Evolutionary conservation across 805 yeast genomes (phyloP).

Genomic region (Cyberlindnera xishuangbannaensis): DNA sequence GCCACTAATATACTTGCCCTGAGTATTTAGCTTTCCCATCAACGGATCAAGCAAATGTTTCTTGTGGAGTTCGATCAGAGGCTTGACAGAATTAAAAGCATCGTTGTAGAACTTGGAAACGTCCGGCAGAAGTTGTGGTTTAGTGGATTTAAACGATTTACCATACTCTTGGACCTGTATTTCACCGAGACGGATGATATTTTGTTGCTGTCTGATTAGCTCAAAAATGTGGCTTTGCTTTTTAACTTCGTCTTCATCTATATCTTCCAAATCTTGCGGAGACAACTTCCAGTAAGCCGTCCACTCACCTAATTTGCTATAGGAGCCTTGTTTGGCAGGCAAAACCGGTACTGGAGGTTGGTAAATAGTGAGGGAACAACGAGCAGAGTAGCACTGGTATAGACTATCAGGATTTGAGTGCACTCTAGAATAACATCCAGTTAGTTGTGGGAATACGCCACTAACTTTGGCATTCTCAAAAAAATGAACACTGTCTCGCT

Average conservation of each 20-base stretch:
- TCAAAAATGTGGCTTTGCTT: conserved; percentile 75
- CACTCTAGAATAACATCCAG: conserved; percentile 40
- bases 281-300: conserved; percentile 60
- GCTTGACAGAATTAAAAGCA: conserved; percentile 52
- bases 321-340: conserved; percentile 12
- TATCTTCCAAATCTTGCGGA: conserved; percentile 44
- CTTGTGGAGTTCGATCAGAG: conserved; percentile 50
- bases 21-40: conserved; percentile 46
- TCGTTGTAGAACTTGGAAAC: conserved; percentile 53
- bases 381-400: conserved; percentile 29
- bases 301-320: conserved; percentile 45
- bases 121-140: conserved; percentile 40
- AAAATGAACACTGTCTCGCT: conserved; percentile 23
- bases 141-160: conserved; percentile 31
- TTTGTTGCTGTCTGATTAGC: conserved; percentile 63
- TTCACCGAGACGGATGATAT: conserved; percentile 59
- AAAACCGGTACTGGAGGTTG: conserved; percentile 20
- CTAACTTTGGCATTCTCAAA: conserved; percentile 27
- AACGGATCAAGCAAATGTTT: conserved; percentile 52
- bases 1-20: conserved; percentile 61
- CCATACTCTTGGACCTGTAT: conserved; percentile 59
- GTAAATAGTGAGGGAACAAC: conserved; percentile 28
- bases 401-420: conserved; percentile 15
- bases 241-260: conserved; percentile 48
- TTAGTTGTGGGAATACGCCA: conserved; percentile 40